Conservation (phyloP, 2,329 filamentous ascomycete species). For the Bipolaris victoriae region DNA sequence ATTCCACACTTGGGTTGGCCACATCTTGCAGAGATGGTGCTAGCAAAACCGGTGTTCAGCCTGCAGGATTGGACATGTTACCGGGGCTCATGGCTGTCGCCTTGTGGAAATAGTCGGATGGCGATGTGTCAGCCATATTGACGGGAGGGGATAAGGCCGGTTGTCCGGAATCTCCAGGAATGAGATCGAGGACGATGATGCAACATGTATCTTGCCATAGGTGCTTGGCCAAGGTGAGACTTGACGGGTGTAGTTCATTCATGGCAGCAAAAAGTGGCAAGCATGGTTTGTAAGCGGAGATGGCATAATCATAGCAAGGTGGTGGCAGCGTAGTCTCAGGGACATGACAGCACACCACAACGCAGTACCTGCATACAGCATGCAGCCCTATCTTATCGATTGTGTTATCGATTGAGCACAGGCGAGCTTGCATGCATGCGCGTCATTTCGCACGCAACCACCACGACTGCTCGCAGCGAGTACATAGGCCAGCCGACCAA, state of each 20-base stretch:
- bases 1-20: neutral
- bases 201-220: neutral
- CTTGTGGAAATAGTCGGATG: neutral
- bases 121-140: neutral
- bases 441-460: neutral
- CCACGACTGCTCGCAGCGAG: neutral
- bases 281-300: neutral
- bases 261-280: neutral
- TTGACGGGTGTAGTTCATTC: neutral
- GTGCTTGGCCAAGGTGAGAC: neutral
- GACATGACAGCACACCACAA: no score
- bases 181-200: neutral
- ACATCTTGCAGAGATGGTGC: neutral
- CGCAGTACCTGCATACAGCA: neutral
- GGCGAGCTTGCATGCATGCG: neutral
- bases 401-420: constrained; percentile 4
- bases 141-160: no score
- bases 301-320: neutral
- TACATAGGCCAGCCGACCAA: neutral
- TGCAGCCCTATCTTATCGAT: constrained; percentile 8
- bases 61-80: neutral
- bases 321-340: neutral
- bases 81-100: neutral
- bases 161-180: neutral
- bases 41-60: neutral